Evolutionary conservation across 306 rosid species (phyloP), one percentile per base, ranked within the genome.

Genomic region (Lotus japonicus): DNA sequence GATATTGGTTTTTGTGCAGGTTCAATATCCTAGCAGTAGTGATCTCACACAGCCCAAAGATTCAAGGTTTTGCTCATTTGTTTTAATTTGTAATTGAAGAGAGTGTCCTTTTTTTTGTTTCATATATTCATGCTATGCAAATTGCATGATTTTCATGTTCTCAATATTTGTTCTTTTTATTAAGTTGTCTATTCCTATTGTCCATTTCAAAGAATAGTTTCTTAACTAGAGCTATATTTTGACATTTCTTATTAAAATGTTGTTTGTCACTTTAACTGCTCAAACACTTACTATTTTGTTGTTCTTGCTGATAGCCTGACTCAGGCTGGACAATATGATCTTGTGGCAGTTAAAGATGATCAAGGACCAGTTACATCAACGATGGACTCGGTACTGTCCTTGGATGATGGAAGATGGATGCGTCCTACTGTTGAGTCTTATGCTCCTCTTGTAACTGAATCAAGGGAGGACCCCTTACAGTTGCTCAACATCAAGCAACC

Each of bases 331-430:
- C 79, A 84, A 43, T 73, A 75, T 86, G 96, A 87, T 81, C 57
- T 82, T 81, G 88, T 76, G 85, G 88, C 81, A 48, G 79, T 79
- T 68, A 85, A 86, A 84, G 88, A 88, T 58, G 82, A 84, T 72
- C 79, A 81, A 72, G 88, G 79, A 26, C 80, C 73, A 58, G 77
- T 35, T 54, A 53, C 76, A 61, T 85, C 92, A 72, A 60, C 95
- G 66, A 82, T 95, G 95, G 96, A 90, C 12, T 86, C 97, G 9
- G 85, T 95, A 52, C 96, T 91, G 52, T 87, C 97, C 44, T 81
- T 95, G 87, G 89, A 87, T 68, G 96, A 88, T 73, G 92, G 99
- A 57, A 81, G 85, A 61, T 91, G 97, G 99, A 15, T 7, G 31
- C 78, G 0, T 72, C 82, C 88, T 59, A 55, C 83, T 55, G 89